Evolutionary conservation across 257 asterid genomes (phyloP), one percentile per base, ranked within the genome.

Genomic region (Plantago elongata): DNA sequence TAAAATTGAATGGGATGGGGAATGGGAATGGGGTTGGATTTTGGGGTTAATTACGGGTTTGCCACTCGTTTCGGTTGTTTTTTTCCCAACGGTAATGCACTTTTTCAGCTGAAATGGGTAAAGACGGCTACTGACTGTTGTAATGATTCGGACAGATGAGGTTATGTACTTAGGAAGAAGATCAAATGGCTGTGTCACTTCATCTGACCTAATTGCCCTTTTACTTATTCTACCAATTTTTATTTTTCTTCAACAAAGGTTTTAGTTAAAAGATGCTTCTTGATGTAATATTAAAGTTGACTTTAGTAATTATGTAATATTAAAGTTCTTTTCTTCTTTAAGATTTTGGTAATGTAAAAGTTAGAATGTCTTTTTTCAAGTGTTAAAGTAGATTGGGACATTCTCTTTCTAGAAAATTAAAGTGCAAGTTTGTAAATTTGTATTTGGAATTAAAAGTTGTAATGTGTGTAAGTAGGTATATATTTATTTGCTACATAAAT

Each of bases 81-180:
- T 9, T 48, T 5, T 11, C 43, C 14, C 27, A 66, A 70, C 78
- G 72, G 84, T 69, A 64, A 63, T 43, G 62, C 34, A 37, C 9
- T 16, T 57, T 57, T 57, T 8, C 3, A 61, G 63, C 58, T 9
- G 52, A 74, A 58, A 60, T 58, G 74, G 69, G 66, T 50, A 72
- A 72, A 72, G 79, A 60, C 84, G 71, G 79, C 75, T 83, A 61
- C 62, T 70, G 79, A 74, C 71, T 69, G 77, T 15, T 54, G 73
- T 69, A 46, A 37, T 62, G 43, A 74, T 68, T 66, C 61, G 55
- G 65, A 71, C 40, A 52, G 66, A 12, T 62, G 42, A 10, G 57
- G 64, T 13, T 34, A 17, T 62, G 63, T 64, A 51, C 66, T 16
- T 1, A 59, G 38, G 65, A 54, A 64, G 46, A 78, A 64, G 46